Conservation (phyloP, 371 early-diverging fungal species). For the Encephalitozoon cuniculi region DNA sequence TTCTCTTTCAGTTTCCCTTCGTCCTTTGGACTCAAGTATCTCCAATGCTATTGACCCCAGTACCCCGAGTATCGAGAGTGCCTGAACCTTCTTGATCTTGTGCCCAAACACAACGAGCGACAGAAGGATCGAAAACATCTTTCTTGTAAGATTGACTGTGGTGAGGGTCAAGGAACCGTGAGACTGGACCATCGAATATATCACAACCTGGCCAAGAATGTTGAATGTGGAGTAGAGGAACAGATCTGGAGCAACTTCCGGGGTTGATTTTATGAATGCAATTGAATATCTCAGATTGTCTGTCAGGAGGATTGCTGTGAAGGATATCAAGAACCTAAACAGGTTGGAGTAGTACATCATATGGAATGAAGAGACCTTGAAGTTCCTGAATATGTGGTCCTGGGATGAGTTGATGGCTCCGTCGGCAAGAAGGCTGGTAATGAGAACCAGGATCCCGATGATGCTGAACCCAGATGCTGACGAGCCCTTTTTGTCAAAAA, state of each 20-base stretch:
- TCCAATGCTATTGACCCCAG: conserved; percentile 19
- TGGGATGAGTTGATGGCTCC: conserved; percentile 90
- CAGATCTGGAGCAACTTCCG: conserved; percentile 71
- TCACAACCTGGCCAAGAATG: conserved; percentile 86
- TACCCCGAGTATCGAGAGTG: conserved; percentile 7
- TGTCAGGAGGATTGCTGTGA: conserved; percentile 60
- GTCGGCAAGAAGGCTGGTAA: conserved; percentile 74
- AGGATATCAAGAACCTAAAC: conserved; percentile 67
- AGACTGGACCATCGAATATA: conserved; percentile 79
- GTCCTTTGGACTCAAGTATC: neutral
- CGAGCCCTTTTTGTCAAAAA: conserved; percentile 64
- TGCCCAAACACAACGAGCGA: conserved; percentile 65
- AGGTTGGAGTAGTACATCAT: conserved; percentile 95
- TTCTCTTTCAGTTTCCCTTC: neutral
- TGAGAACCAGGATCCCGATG: conserved; percentile 71
- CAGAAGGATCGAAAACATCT: conserved; percentile 81
- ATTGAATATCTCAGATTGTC: conserved; percentile 69
- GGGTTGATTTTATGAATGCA: conserved; percentile 68
- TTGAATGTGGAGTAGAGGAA: conserved; percentile 76
- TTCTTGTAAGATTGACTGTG: conserved; percentile 84
- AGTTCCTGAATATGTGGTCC: conserved; percentile 75
- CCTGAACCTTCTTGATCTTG: neutral
- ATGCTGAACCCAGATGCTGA: conserved; percentile 61
- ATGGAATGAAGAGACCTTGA: conserved; percentile 68
- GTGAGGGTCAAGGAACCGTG: conserved; percentile 80